Percentiles rank a stretch among this genome's conserved stretches.
Conservation (phyloP, 1,139 yeast species). For the Arxiozyma bovina region DNA sequence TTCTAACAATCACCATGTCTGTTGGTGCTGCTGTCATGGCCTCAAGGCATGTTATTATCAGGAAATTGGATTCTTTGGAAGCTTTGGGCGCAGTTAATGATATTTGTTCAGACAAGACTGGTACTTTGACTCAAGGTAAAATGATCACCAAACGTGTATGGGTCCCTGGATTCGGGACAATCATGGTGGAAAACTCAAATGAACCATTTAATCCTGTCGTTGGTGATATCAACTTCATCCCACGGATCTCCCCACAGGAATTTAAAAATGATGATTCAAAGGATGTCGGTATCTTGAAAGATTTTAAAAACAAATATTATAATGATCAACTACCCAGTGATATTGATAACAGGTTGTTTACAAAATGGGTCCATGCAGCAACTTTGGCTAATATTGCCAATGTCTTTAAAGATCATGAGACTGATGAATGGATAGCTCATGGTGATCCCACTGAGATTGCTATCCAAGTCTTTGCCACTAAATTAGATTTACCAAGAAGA, state of each 20-base stretch:
- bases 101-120: constrained; percentile 92
- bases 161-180: constrained; percentile 71
- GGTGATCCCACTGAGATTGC: constrained; percentile 98
- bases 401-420: constrained; percentile 56
- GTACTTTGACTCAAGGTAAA: constrained; percentile 89
- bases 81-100: constrained; percentile 94
- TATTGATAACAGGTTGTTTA: constrained; percentile 37
- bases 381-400: constrained; percentile 77
- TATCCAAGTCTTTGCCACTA: constrained; percentile 46
- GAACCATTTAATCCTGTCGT: constrained; percentile 68
- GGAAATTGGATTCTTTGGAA: constrained; percentile 88
- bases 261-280: constrained; percentile 45
- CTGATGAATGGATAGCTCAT: constrained; percentile 42
- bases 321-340: constrained; percentile 35
- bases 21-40: constrained; percentile 96
- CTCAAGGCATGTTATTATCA: constrained; percentile 81
- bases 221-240: constrained; percentile 45
- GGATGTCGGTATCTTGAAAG: constrained; percentile 36
- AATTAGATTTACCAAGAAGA: constrained; percentile 51
- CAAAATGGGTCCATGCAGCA: constrained; percentile 58
- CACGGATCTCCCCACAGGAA: constrained; percentile 38
- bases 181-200: constrained; percentile 48
- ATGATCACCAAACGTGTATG: constrained; percentile 88
- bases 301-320: constrained; percentile 38
- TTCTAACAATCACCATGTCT: constrained; percentile 93